Evolutionary conservation across 371 early-diverging fungal species (phyloP), one percentile per base, ranked within the genome.

Genomic region (Rhizopus microsporus): DNA sequence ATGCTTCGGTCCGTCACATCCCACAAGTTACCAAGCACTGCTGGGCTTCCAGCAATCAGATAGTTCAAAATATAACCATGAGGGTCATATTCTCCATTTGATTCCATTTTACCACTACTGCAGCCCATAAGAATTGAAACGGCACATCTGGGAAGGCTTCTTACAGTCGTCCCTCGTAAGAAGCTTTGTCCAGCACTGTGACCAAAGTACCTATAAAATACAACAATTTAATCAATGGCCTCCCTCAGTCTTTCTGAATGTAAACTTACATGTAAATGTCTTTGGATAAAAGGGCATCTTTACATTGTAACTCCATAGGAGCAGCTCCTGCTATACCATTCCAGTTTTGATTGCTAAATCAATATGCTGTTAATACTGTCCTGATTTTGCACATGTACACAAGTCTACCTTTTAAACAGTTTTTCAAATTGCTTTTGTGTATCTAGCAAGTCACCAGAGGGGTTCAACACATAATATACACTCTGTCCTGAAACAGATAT

Each of bases 1-100:
- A 99, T 88, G 69, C 99, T 99, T 67, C 88, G 84, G 75, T 99
- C 99, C 1, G 99, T 99, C 7, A 99, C 98, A 77, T 99, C 99
- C 99, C 99, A 99, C 13, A 99, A 79, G 62, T 96, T 97, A 16
- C 93, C 99, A 0, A 99, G 88, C 0, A 99, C 75, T 2, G 93
- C 82, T 5, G 91, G 93, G 59, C 95, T 76, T 59, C 93, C 90
- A 53, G 82, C 91, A n/a, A 93, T 59, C 37, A 95, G 52, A 63
- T 90, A 96, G 65, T 93, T 84, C 42, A 92, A 59, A 0, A 88
- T 84, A 30, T 88, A 85, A 2, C 97, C 96, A 30, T 79, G 69
- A 1, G 95, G 90, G 60, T 96, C 96, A 61, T 90, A 97, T 50
- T 92, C 92, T 0, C 98, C 98, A 2, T 67, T 77, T 0, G 82